Evolutionary conservation across 352 stramenopile species (phyloP).

Genomic region (Phytopythium montanum): DNA sequence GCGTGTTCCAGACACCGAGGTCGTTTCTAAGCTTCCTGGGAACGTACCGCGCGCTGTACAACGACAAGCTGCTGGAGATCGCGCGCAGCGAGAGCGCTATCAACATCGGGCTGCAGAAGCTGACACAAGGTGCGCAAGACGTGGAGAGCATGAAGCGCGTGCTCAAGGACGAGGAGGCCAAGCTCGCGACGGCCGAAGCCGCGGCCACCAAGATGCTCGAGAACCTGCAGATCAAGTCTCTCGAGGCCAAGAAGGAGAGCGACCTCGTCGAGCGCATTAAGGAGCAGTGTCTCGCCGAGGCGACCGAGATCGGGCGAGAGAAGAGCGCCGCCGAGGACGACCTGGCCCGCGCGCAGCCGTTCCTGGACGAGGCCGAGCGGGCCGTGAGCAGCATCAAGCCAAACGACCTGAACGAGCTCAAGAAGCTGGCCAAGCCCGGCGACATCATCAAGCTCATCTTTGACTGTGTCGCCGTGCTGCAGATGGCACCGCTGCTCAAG

Average conservation of each 20-base stretch:
- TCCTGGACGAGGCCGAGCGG: constrained; percentile 86
- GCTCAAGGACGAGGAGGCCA: constrained; percentile 85
- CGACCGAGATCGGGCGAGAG: constrained; percentile 70
- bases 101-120: constrained; percentile 85
- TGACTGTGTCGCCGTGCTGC: constrained; percentile 87
- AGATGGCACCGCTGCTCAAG: constrained; percentile 81
- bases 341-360: constrained; percentile 87
- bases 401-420: constrained; percentile 91
- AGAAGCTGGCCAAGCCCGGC: constrained; percentile 87
- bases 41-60: constrained; percentile 78
- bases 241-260: constrained; percentile 90
- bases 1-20: constrained; percentile 88
- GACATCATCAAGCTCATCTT: constrained; percentile 94
- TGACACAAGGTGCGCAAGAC: constrained; percentile 82
- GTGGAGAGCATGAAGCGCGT: constrained; percentile 90
- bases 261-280: constrained; percentile 88
- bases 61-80: constrained; percentile 72
- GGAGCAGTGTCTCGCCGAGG: constrained; percentile 79
- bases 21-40: constrained; percentile 86
- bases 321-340: constrained; percentile 88
- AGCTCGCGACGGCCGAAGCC: constrained; percentile 77
- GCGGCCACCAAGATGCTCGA: constrained; percentile 85
- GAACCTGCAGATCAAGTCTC: constrained; percentile 66
- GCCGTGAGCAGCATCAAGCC: constrained; percentile 86
- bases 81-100: constrained; percentile 78